Base-by-base conservation (phyloP, 164 flowering plant species). In the Brasenia schreberi region DNA sequence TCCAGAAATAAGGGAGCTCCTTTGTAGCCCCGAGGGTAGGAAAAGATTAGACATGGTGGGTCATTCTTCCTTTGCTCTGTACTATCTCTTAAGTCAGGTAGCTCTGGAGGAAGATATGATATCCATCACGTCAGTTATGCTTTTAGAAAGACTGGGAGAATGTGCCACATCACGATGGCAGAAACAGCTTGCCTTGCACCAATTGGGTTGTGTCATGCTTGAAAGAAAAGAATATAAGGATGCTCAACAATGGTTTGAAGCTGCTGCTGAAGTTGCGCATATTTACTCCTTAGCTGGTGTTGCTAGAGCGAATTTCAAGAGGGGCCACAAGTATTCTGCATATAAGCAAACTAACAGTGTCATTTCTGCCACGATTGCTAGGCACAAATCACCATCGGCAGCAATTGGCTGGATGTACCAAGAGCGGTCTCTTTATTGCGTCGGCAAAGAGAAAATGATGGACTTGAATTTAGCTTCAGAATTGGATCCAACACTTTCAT, bases 381-480 rank as follows among this genome's bases (percentile, higher is more conserved):
- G 14, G 16, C 23, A 60, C 16, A 60, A 60, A 60, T 19, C 62
- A 16, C 52, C 10, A 10, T 44, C 52, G 10, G 5, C 52, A 44
- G 83, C 83, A 42, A 63, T 68, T 19, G 98, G 96, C 19, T 92
- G 98, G 98, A 87, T 92, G 88, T 85, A 84, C 72, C 96, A 92
- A 70, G 98, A 92, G 70, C 71, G 92, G n/a, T 82, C 96, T 5
- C 63, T 92, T 61, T 92, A 89, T 74, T 68, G 77, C 67, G 61
- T 70, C 49, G 96, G 89, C 59, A 75, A 72, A 66, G 88, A 85
- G 69, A 90, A 84, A 78, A 72, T 77, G 69, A 68, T 70, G 64
- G 95, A 92, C 78, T 76, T 89, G 78, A 74, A 74, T 19, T 68
- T 70, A 61, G 92, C 95, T 42, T 84, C 95, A 61, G 85, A 85